Percentiles rank a stretch among this genome's conserved stretches.
Evolutionary conservation across 495 filamentous ascomycete genomes (phyloP).

Genomic region (Penicillium arizonense): DNA sequence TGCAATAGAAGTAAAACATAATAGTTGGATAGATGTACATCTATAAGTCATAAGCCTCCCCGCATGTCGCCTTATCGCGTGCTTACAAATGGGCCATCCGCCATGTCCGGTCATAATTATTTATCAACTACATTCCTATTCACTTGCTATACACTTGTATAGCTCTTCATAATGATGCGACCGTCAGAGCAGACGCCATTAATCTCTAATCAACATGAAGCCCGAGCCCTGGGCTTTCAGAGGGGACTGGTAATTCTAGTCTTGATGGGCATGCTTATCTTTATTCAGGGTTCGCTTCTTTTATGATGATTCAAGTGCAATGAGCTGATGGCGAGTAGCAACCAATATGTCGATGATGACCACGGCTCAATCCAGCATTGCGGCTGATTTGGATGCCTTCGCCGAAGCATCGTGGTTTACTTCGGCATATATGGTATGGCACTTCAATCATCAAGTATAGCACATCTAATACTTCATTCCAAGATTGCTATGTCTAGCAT

Average conservation of each 20-base stretch:
- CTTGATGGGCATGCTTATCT: constrained; percentile 23
- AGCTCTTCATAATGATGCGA: constrained; percentile 11
- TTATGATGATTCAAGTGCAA: background rate
- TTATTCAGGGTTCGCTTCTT: constrained; percentile 21
- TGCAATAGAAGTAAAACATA: too few relatives aligned
- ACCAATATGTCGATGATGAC: constrained; percentile 76
- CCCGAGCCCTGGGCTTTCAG: constrained; percentile 2
- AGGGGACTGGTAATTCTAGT: constrained; percentile 12
- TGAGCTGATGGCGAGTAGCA: constrained; percentile 34
- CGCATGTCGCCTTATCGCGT: constrained; percentile 5
- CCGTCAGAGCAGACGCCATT: constrained; percentile 28
- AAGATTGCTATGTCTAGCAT: constrained; percentile 68
- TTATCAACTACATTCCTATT: background rate
- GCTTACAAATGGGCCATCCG: constrained; percentile 21
- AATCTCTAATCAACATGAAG: constrained; percentile 9
- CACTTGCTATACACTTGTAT: background rate
- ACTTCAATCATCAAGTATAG: background rate
- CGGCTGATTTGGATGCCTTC: constrained; percentile 69
- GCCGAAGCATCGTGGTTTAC: constrained; percentile 73
- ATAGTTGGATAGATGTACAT: too few relatives aligned
- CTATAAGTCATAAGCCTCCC: background rate
- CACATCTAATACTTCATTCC: background rate
- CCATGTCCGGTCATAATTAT: constrained; percentile 3
- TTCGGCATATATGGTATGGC: constrained; percentile 57
- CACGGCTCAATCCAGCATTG: constrained; percentile 71